Percentiles rank a stretch among this genome's conserved stretches.
These are phyloP conservation scores for Daphne laureola DNA, from an alignment of 441 rosid species.

Conservation along the genomic window DNA sequence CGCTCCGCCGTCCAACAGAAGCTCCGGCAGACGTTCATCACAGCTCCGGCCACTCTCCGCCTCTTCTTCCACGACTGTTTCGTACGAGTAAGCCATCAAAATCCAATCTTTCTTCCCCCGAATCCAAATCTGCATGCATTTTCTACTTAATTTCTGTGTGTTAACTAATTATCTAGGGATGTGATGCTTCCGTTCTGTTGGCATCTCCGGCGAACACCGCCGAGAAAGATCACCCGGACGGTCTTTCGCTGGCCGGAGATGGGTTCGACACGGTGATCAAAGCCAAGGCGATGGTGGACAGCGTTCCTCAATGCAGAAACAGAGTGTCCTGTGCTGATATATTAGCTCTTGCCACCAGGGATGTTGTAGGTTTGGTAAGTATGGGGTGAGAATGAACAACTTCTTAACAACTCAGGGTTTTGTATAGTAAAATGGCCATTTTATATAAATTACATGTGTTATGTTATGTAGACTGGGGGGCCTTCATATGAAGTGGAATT, in stretches of 20 bases:
- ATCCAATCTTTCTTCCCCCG: no score
- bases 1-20: slow-evolving; percentile 25
- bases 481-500: slow-evolving; percentile 53
- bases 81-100: slow-evolving; percentile 17
- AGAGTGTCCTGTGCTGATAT: slow-evolving; percentile 64
- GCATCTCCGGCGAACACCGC: slow-evolving; percentile 11
- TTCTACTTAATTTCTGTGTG: no score
- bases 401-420: no score
- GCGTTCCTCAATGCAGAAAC: slow-evolving; percentile 40
- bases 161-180: slow-evolving; percentile 20
- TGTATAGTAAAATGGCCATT: no score
- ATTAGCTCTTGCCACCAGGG: slow-evolving; percentile 54
- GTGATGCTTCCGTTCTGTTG: slow-evolving; percentile 29
- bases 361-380: slow-evolving; percentile 36
- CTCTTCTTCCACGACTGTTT: slow-evolving; percentile 37
- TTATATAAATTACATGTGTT: background rate
- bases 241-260: slow-evolving; percentile 33
- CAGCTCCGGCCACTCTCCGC: slow-evolving; percentile 32
- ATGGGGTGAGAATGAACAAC: no score
- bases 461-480: slow-evolving; percentile 43
- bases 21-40: slow-evolving; percentile 31
- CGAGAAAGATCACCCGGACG: slow-evolving; percentile 29
- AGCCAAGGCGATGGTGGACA: slow-evolving; percentile 51
- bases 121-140: background rate
- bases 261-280: slow-evolving; percentile 46